phyloP scores from a whole-genome alignment of 2,329 filamentous ascomycete genomes.

The Fusarium euwallaceae region DNA sequence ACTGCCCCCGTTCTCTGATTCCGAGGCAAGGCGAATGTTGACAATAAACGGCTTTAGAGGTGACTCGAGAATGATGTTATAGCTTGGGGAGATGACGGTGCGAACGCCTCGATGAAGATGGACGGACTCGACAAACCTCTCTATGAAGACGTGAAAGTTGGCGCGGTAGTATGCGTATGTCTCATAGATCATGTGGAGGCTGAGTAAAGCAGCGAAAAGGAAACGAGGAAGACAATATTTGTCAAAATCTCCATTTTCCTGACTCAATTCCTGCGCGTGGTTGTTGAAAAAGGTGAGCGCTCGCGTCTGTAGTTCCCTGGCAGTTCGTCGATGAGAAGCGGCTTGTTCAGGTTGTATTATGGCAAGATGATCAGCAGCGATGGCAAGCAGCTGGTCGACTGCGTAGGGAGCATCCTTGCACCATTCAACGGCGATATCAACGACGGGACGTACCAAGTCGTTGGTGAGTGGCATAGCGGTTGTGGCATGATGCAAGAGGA shows the following conservation, averaged over 20 bases:
- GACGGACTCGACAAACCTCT: constrained; percentile 57
- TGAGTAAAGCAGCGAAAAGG: constrained; percentile 59
- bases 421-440: constrained; percentile 51
- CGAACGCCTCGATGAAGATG: constrained; percentile 59
- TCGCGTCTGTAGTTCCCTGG: constrained; percentile 60
- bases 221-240: constrained; percentile 56
- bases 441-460: constrained; percentile 40
- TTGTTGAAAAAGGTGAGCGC: constrained; percentile 56
- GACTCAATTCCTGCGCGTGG: constrained; percentile 45
- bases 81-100: constrained; percentile 52
- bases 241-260: constrained; percentile 25
- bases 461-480: constrained; percentile 42
- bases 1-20: constrained; percentile 29
- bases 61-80: constrained; percentile 52
- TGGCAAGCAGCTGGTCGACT: constrained; percentile 61
- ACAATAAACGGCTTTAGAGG: constrained; percentile 49
- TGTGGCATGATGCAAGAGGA: constrained; percentile 56
- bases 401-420: constrained; percentile 57
- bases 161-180: constrained; percentile 55
- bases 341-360: constrained; percentile 36
- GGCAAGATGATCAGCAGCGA: constrained; percentile 58
- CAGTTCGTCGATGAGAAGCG: constrained; percentile 48
- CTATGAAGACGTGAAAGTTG: constrained; percentile 56
- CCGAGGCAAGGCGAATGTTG: constrained; percentile 31
- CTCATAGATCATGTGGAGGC: constrained; percentile 64